Percentiles rank a stretch among this genome's conserved stretches.
phyloP scores from a whole-genome alignment of 306 rosid species.

The Morella rubra region DNA sequence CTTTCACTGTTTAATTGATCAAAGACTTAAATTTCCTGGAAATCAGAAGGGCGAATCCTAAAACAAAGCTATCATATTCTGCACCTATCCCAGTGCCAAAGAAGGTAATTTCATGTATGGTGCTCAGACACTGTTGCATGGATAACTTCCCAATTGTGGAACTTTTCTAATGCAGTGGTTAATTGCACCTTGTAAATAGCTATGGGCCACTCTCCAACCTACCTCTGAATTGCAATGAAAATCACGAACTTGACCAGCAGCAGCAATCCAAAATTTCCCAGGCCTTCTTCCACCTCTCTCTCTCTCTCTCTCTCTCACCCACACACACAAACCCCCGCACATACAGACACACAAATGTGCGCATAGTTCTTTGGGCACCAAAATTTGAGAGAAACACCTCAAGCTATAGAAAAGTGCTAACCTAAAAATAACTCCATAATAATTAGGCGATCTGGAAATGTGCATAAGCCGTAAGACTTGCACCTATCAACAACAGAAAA shows the following conservation, averaged over 20 bases:
- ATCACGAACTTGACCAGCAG: not conserved
- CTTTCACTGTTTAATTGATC: constrained; percentile 9
- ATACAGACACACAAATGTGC: too few relatives aligned
- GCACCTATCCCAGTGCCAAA: not conserved
- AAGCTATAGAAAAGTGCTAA: too few relatives aligned
- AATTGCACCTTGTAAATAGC: not conserved
- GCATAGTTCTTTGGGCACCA: too few relatives aligned
- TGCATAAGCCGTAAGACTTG: not conserved
- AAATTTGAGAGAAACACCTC: too few relatives aligned
- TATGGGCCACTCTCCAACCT: not conserved
- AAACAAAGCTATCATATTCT: not conserved
- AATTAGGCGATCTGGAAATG: too few relatives aligned
- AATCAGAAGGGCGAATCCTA: not conserved
- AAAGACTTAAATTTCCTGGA: not conserved
- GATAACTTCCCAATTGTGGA: not conserved
- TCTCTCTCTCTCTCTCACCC: too few relatives aligned
- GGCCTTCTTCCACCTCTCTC: too few relatives aligned
- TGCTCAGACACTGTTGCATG: not conserved
- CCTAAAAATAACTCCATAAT: too few relatives aligned
- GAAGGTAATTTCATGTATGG: not conserved
- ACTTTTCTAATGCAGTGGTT: not conserved
- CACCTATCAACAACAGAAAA: not conserved
- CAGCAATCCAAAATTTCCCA: not conserved
- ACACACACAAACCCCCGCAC: too few relatives aligned
- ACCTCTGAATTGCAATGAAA: not conserved